These are phyloP conservation scores for Tylopilus felleus DNA, from an alignment of 768 basidiomycete species.

Conservation along the genomic window DNA sequence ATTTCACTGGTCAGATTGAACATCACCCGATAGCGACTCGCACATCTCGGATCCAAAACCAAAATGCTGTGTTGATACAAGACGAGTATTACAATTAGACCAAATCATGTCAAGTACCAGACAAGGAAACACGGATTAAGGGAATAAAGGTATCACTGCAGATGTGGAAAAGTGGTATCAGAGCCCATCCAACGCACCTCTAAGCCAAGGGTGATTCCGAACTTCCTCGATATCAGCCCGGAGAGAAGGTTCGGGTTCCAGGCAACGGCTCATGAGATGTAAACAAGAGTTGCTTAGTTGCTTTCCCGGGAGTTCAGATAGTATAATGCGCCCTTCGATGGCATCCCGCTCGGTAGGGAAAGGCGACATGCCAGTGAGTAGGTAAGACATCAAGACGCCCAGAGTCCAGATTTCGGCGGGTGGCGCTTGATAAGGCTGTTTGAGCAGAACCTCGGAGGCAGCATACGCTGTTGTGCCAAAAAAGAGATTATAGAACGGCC, in stretches of 20 bases:
- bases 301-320: constrained; percentile 40
- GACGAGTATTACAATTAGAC: constrained; percentile 5
- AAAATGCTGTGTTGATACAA: constrained; percentile 11
- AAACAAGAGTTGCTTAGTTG: constrained; percentile 48
- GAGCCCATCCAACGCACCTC: constrained; percentile 19
- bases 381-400: constrained; percentile 90
- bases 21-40: too few relatives aligned
- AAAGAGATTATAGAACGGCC: constrained; percentile 72
- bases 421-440: constrained; percentile 85
- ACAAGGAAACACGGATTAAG: neutral
- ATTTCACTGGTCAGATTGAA: too few relatives aligned
- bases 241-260: constrained; percentile 78
- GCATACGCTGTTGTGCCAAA: constrained; percentile 97
- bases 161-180: constrained; percentile 8
- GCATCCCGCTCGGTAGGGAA: constrained; percentile 86
- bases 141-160: constrained; percentile 10
- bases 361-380: constrained; percentile 89
- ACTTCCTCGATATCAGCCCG: constrained; percentile 83
- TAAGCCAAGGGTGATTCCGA: constrained; percentile 80
- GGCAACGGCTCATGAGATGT: constrained; percentile 68
- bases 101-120: constrained; percentile 7
- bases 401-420: constrained; percentile 97
- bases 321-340: constrained; percentile 58
- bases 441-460: constrained; percentile 87
- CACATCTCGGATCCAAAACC: neutral